phyloP scores from a whole-genome alignment of 23 red algal species.

The Gracilaria gracilis region DNA sequence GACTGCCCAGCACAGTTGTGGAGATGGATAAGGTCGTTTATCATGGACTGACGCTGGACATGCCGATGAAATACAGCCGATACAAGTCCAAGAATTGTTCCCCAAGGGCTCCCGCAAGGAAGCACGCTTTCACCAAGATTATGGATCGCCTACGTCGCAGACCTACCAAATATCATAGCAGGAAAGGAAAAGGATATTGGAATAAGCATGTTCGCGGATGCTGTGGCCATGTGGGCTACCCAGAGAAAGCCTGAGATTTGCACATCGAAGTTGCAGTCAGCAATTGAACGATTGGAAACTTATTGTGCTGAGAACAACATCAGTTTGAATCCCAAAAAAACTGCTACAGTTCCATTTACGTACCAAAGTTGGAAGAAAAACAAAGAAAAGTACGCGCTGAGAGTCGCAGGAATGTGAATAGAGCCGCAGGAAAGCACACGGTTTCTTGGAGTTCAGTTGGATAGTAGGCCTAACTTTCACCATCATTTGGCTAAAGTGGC shows the following conservation, averaged over 20 bases:
- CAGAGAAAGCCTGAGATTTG: neutral
- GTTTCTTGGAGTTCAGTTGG: neutral
- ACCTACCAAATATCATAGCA: neutral
- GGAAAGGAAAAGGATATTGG: neutral
- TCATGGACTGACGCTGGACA: neutral
- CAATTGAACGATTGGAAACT: neutral
- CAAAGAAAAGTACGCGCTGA: neutral
- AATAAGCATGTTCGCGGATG: neutral
- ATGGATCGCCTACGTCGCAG: neutral
- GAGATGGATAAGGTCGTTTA: neutral
- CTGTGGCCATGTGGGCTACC: neutral
- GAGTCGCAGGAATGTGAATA: neutral
- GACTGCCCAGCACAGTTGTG: neutral
- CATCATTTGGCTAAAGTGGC: slow-evolving; percentile 26
- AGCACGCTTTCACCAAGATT: neutral
- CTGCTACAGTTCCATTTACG: neutral
- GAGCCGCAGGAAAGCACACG: neutral
- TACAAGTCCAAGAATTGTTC: neutral
- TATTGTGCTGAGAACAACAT: slow-evolving; percentile 10
- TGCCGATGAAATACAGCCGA: neutral
- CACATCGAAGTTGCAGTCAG: neutral
- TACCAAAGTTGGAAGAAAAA: neutral
- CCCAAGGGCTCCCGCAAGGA: neutral
- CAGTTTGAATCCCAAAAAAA: neutral
- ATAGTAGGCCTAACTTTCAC: slow-evolving; percentile 6